Conservation (phyloP, 1,284 basidiomycete genomes). For the Ustilago crameri region DNA sequence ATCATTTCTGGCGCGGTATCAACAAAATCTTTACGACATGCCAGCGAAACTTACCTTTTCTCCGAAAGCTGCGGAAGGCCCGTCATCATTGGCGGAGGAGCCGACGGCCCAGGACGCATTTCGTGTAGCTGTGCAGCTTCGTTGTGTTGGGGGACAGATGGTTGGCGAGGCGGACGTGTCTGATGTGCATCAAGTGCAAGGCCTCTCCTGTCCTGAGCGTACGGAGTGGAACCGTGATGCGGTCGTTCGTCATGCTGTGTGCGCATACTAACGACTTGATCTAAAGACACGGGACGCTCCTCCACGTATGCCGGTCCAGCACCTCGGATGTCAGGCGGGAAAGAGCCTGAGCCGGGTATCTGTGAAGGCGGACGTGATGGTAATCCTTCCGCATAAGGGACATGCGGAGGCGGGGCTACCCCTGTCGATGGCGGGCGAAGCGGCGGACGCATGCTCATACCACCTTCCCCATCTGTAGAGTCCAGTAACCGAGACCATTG, state of each 20-base stretch:
- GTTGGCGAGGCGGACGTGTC: background rate
- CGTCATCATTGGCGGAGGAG: constrained; percentile 29
- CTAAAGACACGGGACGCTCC: no score
- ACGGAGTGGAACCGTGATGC: background rate
- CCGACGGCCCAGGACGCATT: constrained; percentile 13
- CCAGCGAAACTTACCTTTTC: constrained; percentile 23
- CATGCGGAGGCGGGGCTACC: background rate
- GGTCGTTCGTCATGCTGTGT: background rate
- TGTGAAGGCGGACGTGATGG: background rate
- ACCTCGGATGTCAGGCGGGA: background rate
- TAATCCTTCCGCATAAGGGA: constrained; percentile 2
- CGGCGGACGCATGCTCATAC: constrained; percentile 22
- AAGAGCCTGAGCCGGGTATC: background rate
- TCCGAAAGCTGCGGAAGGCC: constrained; percentile 29
- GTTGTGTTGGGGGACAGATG: background rate
- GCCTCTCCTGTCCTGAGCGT: background rate
- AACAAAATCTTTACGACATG: no score
- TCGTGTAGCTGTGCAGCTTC: constrained; percentile 7
- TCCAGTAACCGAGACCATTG: background rate
- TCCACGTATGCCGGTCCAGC: no score
- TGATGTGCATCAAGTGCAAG: background rate
- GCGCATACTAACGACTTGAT: background rate
- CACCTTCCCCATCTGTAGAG: background rate
- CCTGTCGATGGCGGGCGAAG: constrained; percentile 8
- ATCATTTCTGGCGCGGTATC: background rate